Conservation (phyloP, 345 rosid genomes). For the Gossypium stocksii region DNA sequence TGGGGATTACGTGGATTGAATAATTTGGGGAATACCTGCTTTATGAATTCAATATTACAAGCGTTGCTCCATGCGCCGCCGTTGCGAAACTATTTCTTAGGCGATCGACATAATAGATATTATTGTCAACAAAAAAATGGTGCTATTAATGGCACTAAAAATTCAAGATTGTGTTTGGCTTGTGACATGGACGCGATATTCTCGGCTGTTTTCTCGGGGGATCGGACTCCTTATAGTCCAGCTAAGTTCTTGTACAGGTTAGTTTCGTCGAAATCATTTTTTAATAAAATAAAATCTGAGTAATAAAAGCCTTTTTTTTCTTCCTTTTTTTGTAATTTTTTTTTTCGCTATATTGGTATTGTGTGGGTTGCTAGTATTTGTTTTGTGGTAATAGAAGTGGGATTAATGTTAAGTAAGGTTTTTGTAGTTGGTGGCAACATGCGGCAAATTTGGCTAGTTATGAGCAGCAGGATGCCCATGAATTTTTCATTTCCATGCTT, state of each 20-base stretch:
- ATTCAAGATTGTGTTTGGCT: conserved; percentile 40
- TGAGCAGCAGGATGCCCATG: conserved; percentile 71
- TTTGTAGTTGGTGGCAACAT: conserved; percentile 65
- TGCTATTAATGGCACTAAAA: conserved; percentile 7
- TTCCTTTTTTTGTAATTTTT: not conserved
- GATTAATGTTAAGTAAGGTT: conserved; percentile 4
- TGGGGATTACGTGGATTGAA: conserved; percentile 53
- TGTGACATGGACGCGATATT: conserved; percentile 53
- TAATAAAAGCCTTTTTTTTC: not conserved
- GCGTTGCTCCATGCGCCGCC: conserved; percentile 61
- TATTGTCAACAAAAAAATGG: conserved; percentile 37
- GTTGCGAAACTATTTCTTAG: conserved; percentile 47
- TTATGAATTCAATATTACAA: conserved; percentile 67
- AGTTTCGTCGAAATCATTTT: not conserved
- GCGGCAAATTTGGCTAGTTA: conserved; percentile 59
- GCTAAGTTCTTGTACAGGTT: conserved; percentile 60
- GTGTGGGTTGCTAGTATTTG: not conserved
- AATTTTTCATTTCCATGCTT: conserved; percentile 64
- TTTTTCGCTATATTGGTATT: not conserved
- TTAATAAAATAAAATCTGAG: not conserved
- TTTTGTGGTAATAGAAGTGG: not conserved
- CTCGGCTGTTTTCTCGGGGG: conserved; percentile 51
- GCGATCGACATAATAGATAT: conserved; percentile 48
- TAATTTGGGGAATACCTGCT: conserved; percentile 59
- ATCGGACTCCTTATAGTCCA: conserved; percentile 55